Conservation (phyloP, 345 rosid genomes). For the Populus euphratica region DNA sequence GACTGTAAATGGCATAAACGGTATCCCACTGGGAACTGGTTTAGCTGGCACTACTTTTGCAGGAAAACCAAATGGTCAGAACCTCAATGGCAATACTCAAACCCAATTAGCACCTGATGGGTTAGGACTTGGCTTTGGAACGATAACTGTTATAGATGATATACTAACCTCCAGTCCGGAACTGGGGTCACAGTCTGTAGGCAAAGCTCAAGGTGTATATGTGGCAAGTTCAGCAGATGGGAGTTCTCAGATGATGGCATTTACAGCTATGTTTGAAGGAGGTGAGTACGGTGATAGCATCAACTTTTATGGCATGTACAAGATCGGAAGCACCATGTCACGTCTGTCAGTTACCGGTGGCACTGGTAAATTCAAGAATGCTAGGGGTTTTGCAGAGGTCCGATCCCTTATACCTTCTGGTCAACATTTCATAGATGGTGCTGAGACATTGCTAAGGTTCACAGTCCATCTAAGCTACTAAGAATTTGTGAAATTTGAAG, state of each 20-base stretch:
- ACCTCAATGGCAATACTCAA: conserved; percentile 46
- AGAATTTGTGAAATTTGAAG: neutral
- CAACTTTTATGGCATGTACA: conserved; percentile 81
- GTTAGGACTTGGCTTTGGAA: conserved; percentile 76
- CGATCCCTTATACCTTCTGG: conserved; percentile 69
- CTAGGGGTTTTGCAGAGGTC: conserved; percentile 61
- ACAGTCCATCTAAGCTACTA: conserved; percentile 55
- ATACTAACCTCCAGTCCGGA: conserved; percentile 72
- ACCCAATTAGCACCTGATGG: conserved; percentile 88
- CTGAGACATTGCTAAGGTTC: conserved; percentile 62
- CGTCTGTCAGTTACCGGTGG: conserved; percentile 79
- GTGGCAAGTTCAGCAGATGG: conserved; percentile 85
- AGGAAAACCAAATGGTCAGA: conserved; percentile 36
- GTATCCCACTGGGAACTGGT: conserved; percentile 88
- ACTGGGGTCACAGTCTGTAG: conserved; percentile 66
- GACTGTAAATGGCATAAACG: conserved; percentile 62
- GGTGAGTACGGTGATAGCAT: conserved; percentile 88
- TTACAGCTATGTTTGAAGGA: conserved; percentile 85
- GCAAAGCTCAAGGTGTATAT: conserved; percentile 91
- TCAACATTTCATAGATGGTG: conserved; percentile 65
- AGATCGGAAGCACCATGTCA: conserved; percentile 64
- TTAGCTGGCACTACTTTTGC: conserved; percentile 71
- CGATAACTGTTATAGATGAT: conserved; percentile 84
- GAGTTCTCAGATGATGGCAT: conserved; percentile 88
- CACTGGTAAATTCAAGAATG: conserved; percentile 76